These are phyloP conservation scores for Podila epicladia DNA, from an alignment of 192 early-diverging fungal genomes.

Conservation along the genomic window DNA sequence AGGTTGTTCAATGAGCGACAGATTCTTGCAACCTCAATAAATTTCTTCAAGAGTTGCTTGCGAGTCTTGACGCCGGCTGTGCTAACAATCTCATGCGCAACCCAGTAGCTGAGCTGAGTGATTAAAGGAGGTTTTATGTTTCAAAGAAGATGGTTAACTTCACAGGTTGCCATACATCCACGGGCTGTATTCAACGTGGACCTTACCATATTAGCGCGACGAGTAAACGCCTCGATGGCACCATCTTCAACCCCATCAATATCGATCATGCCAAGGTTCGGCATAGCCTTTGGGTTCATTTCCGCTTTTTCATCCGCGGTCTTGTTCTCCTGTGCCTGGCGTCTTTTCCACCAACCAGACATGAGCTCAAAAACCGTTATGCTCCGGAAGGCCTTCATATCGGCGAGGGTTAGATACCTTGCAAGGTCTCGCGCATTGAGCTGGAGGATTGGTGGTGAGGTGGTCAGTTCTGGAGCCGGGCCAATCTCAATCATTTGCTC, in stretches of 20 bases:
- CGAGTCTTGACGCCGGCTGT: conserved; percentile 51
- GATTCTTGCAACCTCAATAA: conserved; percentile 65
- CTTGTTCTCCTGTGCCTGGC: conserved; percentile 29
- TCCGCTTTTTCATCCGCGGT: neutral
- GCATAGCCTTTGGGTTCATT: neutral
- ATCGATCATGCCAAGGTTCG: conserved; percentile 3
- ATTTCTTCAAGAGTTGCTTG: conserved; percentile 62
- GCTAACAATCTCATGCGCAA: conserved; percentile 64
- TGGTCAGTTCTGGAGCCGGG: conserved; percentile 22
- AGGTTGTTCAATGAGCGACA: conserved; percentile 70
- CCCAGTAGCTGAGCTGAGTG: conserved; percentile 64
- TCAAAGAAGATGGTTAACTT: neutral
- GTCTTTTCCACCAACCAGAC: conserved; percentile 49
- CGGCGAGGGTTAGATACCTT: conserved; percentile 56
- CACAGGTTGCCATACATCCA: neutral
- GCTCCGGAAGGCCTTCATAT: conserved; percentile 50
- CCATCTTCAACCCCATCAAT: conserved; percentile 23
- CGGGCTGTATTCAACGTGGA: neutral
- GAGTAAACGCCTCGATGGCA: conserved; percentile 63
- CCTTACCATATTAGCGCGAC: conserved; percentile 63
- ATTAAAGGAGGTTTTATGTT: neutral
- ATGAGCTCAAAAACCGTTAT: conserved; percentile 54
- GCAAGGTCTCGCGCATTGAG: conserved; percentile 61
- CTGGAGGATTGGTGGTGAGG: conserved; percentile 42
- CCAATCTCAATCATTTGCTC: conserved; percentile 23